A percentile compares a stretch with the other conserved stretches of the same genome.
phyloP scores from a whole-genome alignment of 1,284 basidiomycete genomes.

The Cerioporus squamosus region DNA sequence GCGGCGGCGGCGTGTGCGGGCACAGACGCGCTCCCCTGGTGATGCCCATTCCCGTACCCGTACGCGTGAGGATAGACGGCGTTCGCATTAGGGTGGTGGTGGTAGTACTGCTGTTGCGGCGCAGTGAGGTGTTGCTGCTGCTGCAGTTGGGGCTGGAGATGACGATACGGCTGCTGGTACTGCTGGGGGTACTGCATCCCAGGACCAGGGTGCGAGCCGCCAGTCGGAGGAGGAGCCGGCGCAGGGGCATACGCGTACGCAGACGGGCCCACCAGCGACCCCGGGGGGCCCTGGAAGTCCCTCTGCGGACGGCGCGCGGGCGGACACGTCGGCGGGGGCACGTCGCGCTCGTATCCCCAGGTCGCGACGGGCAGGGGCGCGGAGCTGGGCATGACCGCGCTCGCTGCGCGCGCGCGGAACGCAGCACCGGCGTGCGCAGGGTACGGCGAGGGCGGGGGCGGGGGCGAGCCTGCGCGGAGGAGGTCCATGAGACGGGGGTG shows the following conservation, averaged over 20 bases:
- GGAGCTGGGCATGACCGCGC: conserved; percentile 8
- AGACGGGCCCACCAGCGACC: background rate
- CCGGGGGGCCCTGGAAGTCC: background rate
- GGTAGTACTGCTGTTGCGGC: background rate
- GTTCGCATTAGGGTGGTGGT: background rate
- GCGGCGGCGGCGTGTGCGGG: background rate
- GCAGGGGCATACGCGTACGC: conserved; percentile 7
- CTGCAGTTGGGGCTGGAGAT: background rate
- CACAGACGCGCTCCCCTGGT: background rate
- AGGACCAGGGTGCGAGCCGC: background rate
- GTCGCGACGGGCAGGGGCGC: conserved; percentile 14
- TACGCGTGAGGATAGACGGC: background rate
- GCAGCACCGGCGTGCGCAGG: conserved; percentile 6
- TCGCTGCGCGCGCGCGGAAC: conserved; percentile 13
- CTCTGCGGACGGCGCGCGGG: background rate
- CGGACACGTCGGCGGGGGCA: conserved; percentile 15
- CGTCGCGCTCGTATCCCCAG: conserved; percentile 25
- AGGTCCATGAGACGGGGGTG: conserved; percentile 34
- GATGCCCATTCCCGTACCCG: background rate
- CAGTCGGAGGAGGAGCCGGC: background rate
- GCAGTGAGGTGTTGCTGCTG: background rate
- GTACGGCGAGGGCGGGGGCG: background rate
- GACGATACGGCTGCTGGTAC: background rate
- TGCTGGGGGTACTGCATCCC: conserved; percentile 1
- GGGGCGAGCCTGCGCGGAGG: conserved; percentile 31